Evolutionary conservation across 345 rosid species (phyloP), one percentile per base, ranked within the genome.

Genomic region (Arabidopsis suecica): DNA sequence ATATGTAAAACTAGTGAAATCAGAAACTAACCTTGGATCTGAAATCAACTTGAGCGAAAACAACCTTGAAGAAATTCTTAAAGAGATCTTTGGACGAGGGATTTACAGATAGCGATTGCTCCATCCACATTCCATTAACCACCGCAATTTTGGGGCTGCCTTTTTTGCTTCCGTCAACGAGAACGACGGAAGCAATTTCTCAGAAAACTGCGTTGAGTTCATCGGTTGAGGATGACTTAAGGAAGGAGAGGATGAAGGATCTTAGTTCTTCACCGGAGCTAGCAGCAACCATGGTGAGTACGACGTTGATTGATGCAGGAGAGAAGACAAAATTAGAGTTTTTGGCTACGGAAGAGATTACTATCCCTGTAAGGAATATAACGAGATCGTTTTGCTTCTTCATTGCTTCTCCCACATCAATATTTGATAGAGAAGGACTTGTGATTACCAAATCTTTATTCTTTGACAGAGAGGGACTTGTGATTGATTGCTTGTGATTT

Each of bases 371-470:
- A 65, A 65, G 69, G 44, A 33, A 53, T 18, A 65, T 11, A 50
- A 28, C 69, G 3, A 22, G 32, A 9, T 65, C 32, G 69, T 48
- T 65, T 65, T 48, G 57, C 30, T 33, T 65, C 56, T 65, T 48
- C 57, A 47, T 65, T 9, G 56, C 69, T 33, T 48, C 13, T 47
- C 1, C 4, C 37, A 30, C 37, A 55, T 28, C 36, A n/a, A 45
- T 45, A 3, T 14, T 45, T 44, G 18, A 14, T 13, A 44, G 49
- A 44, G 3, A 44, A 44, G 48, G 48, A 44, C 48, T 42, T 44
- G 49, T 1, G 49, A 44, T 44, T 44, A 14, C 49, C 45, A 41
- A 41, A 41, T 41, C 45, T 41, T 11, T 11, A 41, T 41, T 41
- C 1, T 41, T 41, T 41, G 45, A 41, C 47, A 41, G 47, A 41